A percentile compares a stretch with the other conserved stretches of the same genome.
These are phyloP conservation scores for Monilinia fructicola DNA, from an alignment of 2,329 filamentous ascomycete genomes.

Conservation along the genomic window DNA sequence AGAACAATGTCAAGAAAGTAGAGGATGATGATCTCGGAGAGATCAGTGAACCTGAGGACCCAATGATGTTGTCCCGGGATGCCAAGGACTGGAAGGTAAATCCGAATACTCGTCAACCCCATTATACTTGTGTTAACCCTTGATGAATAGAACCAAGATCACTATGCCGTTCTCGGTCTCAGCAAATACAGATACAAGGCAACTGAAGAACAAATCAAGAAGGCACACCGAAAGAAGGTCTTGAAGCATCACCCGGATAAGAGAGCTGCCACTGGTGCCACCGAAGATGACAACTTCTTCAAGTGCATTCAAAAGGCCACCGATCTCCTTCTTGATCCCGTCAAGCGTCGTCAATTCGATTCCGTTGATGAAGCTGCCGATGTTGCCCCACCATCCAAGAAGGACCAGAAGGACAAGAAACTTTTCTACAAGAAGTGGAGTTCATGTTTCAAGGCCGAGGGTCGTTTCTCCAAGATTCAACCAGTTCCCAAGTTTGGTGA, in stretches of 20 bases:
- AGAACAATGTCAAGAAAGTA: slow-evolving; percentile 91
- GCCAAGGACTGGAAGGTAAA: slow-evolving; percentile 99
- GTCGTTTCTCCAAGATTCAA: slow-evolving; percentile 85
- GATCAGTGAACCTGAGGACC: slow-evolving; percentile 90
- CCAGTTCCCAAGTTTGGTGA: slow-evolving; percentile 86
- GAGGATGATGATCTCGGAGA: slow-evolving; percentile 89
- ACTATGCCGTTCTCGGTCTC: slow-evolving; percentile 94
- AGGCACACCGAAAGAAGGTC: slow-evolving; percentile 98
- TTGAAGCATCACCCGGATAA: slow-evolving; percentile 98
- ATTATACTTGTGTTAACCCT: slow-evolving; percentile 26
- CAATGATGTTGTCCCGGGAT: slow-evolving; percentile 85
- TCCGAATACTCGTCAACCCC: slow-evolving; percentile 7
- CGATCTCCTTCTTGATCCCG: slow-evolving; percentile 87
- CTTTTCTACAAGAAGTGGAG: slow-evolving; percentile 90
- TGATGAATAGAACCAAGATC: slow-evolving; percentile 73
- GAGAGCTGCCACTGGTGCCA: slow-evolving; percentile 84
- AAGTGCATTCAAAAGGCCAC: slow-evolving; percentile 99
- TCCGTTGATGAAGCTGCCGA: slow-evolving; percentile 94
- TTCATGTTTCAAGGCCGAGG: slow-evolving; percentile 86
- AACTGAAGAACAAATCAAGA: slow-evolving; percentile 98
- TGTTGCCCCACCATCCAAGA: slow-evolving; percentile 89
- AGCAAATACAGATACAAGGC: slow-evolving; percentile 90
- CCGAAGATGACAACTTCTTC: slow-evolving; percentile 98
- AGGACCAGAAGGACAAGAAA: slow-evolving; percentile 79
- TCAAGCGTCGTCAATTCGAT: slow-evolving; percentile 92